Conservation (phyloP, 2,329 filamentous ascomycete genomes). For the Colletotrichum liriopes region DNA sequence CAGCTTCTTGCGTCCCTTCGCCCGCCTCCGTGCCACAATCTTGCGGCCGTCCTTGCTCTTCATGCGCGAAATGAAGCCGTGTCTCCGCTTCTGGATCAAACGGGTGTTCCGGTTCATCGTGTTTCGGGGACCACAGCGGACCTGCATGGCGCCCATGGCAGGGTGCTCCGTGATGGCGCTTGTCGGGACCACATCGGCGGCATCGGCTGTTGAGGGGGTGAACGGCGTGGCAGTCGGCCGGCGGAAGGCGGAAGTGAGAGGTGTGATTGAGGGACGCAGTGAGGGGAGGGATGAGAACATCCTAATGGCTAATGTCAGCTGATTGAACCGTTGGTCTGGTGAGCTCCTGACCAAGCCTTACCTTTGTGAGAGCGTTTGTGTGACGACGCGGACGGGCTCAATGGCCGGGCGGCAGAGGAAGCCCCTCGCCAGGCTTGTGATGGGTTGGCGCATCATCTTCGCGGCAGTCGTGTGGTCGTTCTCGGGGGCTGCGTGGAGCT, state of each 20-base stretch:
- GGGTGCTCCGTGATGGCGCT: slow-evolving; percentile 67
- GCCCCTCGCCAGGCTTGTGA: slow-evolving; percentile 26
- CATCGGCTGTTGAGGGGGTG: slow-evolving; percentile 47
- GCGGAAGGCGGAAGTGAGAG: slow-evolving; percentile 52
- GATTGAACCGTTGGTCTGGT: background rate
- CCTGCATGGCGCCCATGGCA: slow-evolving; percentile 64
- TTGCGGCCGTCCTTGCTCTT: slow-evolving; percentile 67
- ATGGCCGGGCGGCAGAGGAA: slow-evolving; percentile 18
- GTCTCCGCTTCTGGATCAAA: slow-evolving; percentile 72
- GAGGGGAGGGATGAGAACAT: slow-evolving; percentile 65
- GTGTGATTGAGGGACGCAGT: slow-evolving; percentile 64
- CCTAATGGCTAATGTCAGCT: slow-evolving; percentile 49
- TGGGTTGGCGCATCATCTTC: slow-evolving; percentile 42
- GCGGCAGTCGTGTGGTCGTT: slow-evolving; percentile 14
- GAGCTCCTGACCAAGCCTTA: background rate
- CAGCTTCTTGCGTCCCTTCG: slow-evolving; percentile 67
- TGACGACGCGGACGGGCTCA: background rate
- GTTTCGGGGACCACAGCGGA: slow-evolving; percentile 72
- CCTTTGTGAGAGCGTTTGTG: slow-evolving; percentile 31
- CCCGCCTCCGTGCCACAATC: slow-evolving; percentile 66
- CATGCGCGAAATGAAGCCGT: slow-evolving; percentile 69
- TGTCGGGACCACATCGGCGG: slow-evolving; percentile 63
- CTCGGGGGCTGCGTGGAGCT: slow-evolving; percentile 21
- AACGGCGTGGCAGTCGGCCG: slow-evolving; percentile 51
- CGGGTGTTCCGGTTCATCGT: slow-evolving; percentile 70